phyloP scores from a whole-genome alignment of 1,284 basidiomycete genomes.

The Athelia sp. region DNA sequence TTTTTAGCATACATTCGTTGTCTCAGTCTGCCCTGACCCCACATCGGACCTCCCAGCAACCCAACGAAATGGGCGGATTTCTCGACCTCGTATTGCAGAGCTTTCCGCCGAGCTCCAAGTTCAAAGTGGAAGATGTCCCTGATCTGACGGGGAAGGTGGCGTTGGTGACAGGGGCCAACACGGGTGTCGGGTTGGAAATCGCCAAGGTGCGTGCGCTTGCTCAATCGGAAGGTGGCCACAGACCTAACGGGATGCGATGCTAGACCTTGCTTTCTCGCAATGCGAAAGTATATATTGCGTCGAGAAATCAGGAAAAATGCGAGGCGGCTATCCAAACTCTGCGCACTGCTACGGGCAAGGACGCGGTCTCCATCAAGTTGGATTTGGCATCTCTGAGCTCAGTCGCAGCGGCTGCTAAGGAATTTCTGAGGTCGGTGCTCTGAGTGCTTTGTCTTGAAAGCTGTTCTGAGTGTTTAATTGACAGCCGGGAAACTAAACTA shows the following conservation, averaged over 20 bases:
- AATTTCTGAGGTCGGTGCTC: conserved; percentile 21
- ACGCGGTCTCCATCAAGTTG: conserved; percentile 34
- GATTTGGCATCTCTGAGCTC: conserved; percentile 42
- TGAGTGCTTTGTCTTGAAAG: neutral
- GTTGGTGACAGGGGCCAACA: conserved; percentile 41
- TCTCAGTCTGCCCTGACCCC: no score
- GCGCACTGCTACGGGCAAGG: conserved; percentile 29
- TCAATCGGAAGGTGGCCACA: neutral
- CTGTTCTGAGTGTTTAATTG: no score
- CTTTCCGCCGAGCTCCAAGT: conserved; percentile 13
- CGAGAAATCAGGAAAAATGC: conserved; percentile 35
- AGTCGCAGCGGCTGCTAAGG: conserved; percentile 35
- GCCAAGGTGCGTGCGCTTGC: conserved; percentile 18
- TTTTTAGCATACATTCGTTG: no score
- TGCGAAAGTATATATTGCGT: conserved; percentile 49
- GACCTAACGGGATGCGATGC: no score
- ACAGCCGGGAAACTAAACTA: conserved; percentile 32
- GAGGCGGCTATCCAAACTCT: conserved; percentile 39
- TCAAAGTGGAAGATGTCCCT: conserved; percentile 24
- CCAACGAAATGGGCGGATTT: no score
- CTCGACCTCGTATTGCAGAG: neutral
- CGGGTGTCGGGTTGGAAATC: conserved; percentile 34
- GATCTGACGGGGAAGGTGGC: conserved; percentile 30
- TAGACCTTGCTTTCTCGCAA: conserved; percentile 38
- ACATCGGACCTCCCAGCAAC: no score